Base-by-base conservation (phyloP, 1,284 basidiomycete species). In the Phenoliferia sp. region DNA sequence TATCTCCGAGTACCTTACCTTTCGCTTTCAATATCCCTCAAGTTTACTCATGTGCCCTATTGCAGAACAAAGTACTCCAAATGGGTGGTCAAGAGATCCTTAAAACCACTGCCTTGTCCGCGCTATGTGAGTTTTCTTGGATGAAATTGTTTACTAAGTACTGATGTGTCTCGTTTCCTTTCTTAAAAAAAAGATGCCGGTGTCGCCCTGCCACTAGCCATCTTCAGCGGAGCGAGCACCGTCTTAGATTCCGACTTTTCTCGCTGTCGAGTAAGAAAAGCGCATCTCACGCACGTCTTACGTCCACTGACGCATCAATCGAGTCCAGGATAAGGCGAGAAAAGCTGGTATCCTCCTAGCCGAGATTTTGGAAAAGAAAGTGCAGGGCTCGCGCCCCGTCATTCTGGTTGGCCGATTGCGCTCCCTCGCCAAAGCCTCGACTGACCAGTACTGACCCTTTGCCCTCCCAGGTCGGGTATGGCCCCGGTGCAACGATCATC, bases 321-420 rank as follows among this genome's bases (percentile, higher is more conserved):
- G n/a, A 39, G n/a, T 28, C 1, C 77, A 80, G 69, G 82, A 83
- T 69, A 77, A 80, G 55, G 81, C 82, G 0, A 76, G 77, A 61
- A 83, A 83, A 70, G 84, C 84, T 0, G 84, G 84, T 1, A 73
- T 81, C 26, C 76, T 85, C 12, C 79, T 85, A 0, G 84, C 84
- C 9, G 83, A 84, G 61, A 83, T 84, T 9, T 77, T 85, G 28
- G 78, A 81, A 52, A 81, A 84, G 66, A 77, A 81, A 32, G 81
- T 84, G 0, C 84, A 85, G 72, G 84, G 84, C 9, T 81, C 83
- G 69, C 78, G 84, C 1, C 84, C 84, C 0, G 81, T 83, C 3
- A 75, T 82, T 0, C 75, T 85, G 34, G 80, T 81, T 35, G 36
- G 79, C 73, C 2, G 12, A n/a, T n/a, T n/a, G n/a, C 31, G 32